A percentile compares a stretch with the other conserved stretches of the same genome.
phyloP scores from a whole-genome alignment of 2,329 filamentous ascomycete genomes.

The Amauroascus verrucosus region DNA sequence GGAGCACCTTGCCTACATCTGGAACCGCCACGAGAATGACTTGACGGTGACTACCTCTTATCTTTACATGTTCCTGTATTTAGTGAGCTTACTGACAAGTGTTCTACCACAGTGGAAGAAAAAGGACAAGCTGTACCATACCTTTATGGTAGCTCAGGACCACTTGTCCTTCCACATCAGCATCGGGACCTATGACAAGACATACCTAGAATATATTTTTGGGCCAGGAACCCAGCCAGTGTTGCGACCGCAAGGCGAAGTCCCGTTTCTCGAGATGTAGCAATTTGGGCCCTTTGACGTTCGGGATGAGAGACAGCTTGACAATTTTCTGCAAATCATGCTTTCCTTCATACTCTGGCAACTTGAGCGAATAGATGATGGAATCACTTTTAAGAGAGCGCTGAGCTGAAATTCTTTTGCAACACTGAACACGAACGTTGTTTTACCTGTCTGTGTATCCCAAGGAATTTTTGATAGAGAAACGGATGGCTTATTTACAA shows the following conservation, averaged over 20 bases:
- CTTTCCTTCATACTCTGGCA: conserved; percentile 11
- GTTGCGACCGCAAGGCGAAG: conserved; percentile 3
- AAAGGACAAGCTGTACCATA: conserved; percentile 11
- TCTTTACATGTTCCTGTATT: neutral
- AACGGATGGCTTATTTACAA: too few species aligned
- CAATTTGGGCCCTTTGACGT: conserved; percentile 13
- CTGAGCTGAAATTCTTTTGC: neutral
- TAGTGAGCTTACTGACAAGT: conserved; percentile 8
- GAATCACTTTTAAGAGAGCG: neutral
- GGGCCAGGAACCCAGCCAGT: conserved; percentile 4
- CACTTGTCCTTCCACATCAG: conserved; percentile 13
- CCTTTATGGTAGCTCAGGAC: conserved; percentile 10
- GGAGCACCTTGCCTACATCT: conserved; percentile 16
- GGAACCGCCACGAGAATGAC: conserved; percentile 13
- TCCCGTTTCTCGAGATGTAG: conserved; percentile 12
- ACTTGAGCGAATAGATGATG: neutral
- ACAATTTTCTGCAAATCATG: conserved; percentile 2
- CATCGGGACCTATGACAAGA: conserved; percentile 13
- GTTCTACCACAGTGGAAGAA: conserved; percentile 7
- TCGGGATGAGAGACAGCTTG: neutral
- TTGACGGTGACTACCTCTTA: conserved; percentile 1
- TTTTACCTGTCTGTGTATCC: too few species aligned
- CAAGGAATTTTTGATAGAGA: too few species aligned
- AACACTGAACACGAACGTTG: too few species aligned
- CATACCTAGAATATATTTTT: conserved; percentile 16